phyloP scores from a whole-genome alignment of 1,284 basidiomycete genomes.

The Golubevia pallescens region DNA sequence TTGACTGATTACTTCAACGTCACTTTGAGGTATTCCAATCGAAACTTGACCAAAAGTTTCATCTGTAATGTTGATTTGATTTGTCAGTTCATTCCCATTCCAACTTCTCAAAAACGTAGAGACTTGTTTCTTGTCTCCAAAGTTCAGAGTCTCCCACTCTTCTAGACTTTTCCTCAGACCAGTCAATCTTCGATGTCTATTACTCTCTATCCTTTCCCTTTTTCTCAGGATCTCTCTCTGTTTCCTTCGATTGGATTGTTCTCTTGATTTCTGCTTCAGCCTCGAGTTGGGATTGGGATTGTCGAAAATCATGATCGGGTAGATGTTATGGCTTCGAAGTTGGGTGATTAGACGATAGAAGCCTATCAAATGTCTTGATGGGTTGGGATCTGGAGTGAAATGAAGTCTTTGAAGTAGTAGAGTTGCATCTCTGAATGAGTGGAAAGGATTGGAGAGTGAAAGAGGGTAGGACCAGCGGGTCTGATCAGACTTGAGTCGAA shows the following conservation, averaged over 20 bases:
- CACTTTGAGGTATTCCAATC: too few relatives aligned
- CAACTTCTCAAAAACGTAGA: too few relatives aligned
- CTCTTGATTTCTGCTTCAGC: slow-evolving; percentile 34
- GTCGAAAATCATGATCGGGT: slow-evolving; percentile 51
- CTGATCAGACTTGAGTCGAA: too few relatives aligned
- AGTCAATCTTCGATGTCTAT: slow-evolving; percentile 9
- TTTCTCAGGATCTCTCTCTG: not conserved
- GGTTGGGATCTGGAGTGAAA: slow-evolving; percentile 36
- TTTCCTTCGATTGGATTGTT: slow-evolving; percentile 23
- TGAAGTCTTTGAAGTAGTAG: slow-evolving; percentile 29
- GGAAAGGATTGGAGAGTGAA: too few relatives aligned
- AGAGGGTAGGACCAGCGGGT: too few relatives aligned
- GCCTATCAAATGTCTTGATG: slow-evolving; percentile 41
- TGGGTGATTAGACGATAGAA: slow-evolving; percentile 37
- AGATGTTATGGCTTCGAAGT: slow-evolving; percentile 25
- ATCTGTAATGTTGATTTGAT: too few relatives aligned
- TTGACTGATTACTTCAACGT: too few relatives aligned
- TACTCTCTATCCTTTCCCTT: slow-evolving; percentile 6
- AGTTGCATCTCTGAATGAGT: slow-evolving; percentile 13
- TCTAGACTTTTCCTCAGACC: not conserved
- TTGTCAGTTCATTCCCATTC: too few relatives aligned
- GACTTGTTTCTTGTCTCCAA: too few relatives aligned
- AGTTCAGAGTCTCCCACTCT: too few relatives aligned
- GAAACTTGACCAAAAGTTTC: too few relatives aligned
- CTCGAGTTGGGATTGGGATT: slow-evolving; percentile 35